Base-by-base conservation (phyloP, 108 stramenopile genomes). In the Tribonema minus region DNA sequence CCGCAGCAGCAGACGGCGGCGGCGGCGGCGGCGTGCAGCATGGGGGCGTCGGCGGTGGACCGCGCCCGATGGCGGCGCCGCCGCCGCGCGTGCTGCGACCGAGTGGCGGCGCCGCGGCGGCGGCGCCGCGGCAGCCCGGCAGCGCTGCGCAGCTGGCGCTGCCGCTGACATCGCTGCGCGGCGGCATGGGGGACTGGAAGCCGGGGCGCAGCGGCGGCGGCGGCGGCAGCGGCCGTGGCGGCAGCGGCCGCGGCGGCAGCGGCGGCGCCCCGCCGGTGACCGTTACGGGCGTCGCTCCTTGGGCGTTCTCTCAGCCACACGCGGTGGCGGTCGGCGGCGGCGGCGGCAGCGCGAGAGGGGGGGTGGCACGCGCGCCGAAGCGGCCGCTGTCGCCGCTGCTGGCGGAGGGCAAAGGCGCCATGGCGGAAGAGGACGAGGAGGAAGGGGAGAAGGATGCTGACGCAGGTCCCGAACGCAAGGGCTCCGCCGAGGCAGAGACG, bases 261-360 rank as follows among this genome's bases (percentile, higher is more conserved):
- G 20, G 46, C 5, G 3, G 46, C 54, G 46, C 31, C 23, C 83
- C 85, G 15, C 85, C 85, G 31, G 85, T 84, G 1, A 82, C 81
- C n/a, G 63, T 86, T 9, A 86, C 85, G 25, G 85, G 85, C 9
- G 85, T 86, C 38, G 85, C 85, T 28, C 85, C 85, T 3, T 86
- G 85, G 85, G 83, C 85, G 3, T 67, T 67, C 30, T n/a, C n/a
- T n/a, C n/a, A n/a, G n/a, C n/a, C n/a, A n/a, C n/a, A n/a, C n/a
- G n/a, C n/a, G n/a, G n/a, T n/a, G n/a, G n/a, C n/a, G n/a, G n/a
- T n/a, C n/a, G n/a, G n/a, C n/a, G n/a, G n/a, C n/a, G n/a, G n/a
- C n/a, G n/a, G n/a, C n/a, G n/a, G n/a, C n/a, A n/a, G n/a, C n/a
- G n/a, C n/a, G n/a, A n/a, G n/a, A n/a, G n/a, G n/a, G n/a, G n/a